These are phyloP conservation scores for Gymnopilus junonius DNA, from an alignment of 768 basidiomycete species.

Conservation along the genomic window DNA sequence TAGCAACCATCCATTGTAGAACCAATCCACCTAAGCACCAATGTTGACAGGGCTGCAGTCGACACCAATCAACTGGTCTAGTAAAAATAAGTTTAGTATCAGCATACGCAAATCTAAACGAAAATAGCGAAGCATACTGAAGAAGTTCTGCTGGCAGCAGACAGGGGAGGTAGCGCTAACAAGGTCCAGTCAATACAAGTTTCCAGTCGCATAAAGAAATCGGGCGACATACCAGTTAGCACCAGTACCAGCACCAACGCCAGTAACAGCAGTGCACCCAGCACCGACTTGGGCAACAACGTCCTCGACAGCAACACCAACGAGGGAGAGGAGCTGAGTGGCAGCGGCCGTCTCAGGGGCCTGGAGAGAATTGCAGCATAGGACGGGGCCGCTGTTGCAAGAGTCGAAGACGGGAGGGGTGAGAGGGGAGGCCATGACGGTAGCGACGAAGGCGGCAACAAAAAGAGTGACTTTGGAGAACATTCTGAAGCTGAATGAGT, in stretches of 20 bases:
- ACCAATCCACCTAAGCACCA: slow-evolving; percentile 2
- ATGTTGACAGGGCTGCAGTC: slow-evolving; percentile 16
- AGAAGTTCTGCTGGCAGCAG: slow-evolving; percentile 15
- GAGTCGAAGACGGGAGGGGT: slow-evolving; percentile 1
- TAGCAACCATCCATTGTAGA: too few relatives aligned
- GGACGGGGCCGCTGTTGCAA: slow-evolving; percentile 22
- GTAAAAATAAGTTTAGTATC: neutral
- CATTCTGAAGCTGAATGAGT: slow-evolving; percentile 5
- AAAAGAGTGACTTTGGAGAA: slow-evolving; percentile 19
- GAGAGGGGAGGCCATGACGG: slow-evolving; percentile 7
- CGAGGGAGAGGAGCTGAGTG: slow-evolving; percentile 3
- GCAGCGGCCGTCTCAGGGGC: neutral
- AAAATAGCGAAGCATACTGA: neutral
- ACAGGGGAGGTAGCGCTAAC: slow-evolving; percentile 9
- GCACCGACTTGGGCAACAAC: slow-evolving; percentile 17
- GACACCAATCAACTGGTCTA: slow-evolving; percentile 13
- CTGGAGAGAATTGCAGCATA: slow-evolving; percentile 24
- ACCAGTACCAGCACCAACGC: slow-evolving; percentile 22
- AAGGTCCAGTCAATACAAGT: neutral
- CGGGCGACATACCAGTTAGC: slow-evolving; percentile 13
- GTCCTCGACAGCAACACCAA: slow-evolving; percentile 14
- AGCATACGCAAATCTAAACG: neutral
- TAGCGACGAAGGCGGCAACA: slow-evolving; percentile 15
- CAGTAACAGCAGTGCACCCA: slow-evolving; percentile 24
- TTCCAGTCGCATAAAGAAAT: neutral